Evolutionary conservation across 2,329 filamentous ascomycete species (phyloP).

Genomic region (Fusarium albidum): DNA sequence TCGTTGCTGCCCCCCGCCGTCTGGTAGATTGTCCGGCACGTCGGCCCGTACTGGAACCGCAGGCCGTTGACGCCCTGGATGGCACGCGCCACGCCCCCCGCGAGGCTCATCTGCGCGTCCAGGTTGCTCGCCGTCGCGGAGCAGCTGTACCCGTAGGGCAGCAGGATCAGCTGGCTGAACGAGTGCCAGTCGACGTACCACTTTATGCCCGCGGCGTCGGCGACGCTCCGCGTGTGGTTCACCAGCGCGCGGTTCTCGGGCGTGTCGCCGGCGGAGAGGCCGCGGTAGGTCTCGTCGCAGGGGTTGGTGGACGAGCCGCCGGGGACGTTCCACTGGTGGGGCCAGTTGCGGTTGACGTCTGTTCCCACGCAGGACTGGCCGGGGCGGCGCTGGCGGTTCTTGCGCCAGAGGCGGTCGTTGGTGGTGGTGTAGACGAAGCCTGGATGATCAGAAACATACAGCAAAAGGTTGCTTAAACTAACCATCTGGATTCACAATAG

Average conservation of each 20-base stretch:
- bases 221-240: slow-evolving; percentile 40
- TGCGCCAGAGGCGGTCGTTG: slow-evolving; percentile 67
- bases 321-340: slow-evolving; percentile 58
- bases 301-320: slow-evolving; percentile 61
- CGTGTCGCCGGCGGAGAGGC: slow-evolving; percentile 51
- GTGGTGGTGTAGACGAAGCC: slow-evolving; percentile 59
- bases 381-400: slow-evolving; percentile 59
- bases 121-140: slow-evolving; percentile 54
- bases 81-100: slow-evolving; percentile 57
- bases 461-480: slow-evolving; percentile 14
- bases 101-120: slow-evolving; percentile 57
- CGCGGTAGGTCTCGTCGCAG: slow-evolving; percentile 59
- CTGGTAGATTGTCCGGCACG: slow-evolving; percentile 69
- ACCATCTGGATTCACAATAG: slow-evolving; percentile 69
- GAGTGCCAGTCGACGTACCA: slow-evolving; percentile 73
- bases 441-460: slow-evolving; percentile 22
- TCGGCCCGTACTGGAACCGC: slow-evolving; percentile 55
- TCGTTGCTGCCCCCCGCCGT: slow-evolving; percentile 57
- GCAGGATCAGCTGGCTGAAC: slow-evolving; percentile 67
- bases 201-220: slow-evolving; percentile 56
- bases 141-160: slow-evolving; percentile 68
- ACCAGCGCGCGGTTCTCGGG: slow-evolving; percentile 61
- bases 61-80: slow-evolving; percentile 55
- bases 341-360: slow-evolving; percentile 70
- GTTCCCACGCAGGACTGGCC: slow-evolving; percentile 56